Percentiles rank a stretch among this genome's conserved stretches.
Conservation (phyloP, 2,329 filamentous ascomycete genomes). For the Fusarium ramigenum region DNA sequence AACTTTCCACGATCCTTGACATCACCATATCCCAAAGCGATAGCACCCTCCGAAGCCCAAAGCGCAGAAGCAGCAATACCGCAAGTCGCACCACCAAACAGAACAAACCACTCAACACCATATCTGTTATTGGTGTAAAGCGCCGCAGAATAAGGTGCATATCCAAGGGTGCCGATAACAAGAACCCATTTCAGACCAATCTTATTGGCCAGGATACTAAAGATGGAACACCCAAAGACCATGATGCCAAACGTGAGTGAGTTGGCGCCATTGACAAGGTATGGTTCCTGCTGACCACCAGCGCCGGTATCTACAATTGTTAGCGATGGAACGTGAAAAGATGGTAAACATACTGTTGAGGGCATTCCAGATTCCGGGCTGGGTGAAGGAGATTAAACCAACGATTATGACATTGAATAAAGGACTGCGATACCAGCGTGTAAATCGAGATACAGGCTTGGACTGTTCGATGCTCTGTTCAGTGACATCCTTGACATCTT, state of each 20-base stretch:
- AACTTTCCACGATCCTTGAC: conserved; percentile 57
- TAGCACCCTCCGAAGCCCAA: conserved; percentile 62
- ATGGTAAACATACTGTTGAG: conserved; percentile 53
- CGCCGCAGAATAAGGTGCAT: conserved; percentile 58
- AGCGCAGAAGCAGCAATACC: conserved; percentile 61
- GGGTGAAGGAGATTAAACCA: conserved; percentile 61
- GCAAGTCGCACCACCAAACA: conserved; percentile 59
- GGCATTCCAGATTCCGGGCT: conserved; percentile 64
- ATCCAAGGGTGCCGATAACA: conserved; percentile 57
- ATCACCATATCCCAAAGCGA: conserved; percentile 60
- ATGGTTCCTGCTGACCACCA: conserved; percentile 62
- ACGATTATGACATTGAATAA: conserved; percentile 64
- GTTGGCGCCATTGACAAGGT: conserved; percentile 48
- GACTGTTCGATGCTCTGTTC: conserved; percentile 20
- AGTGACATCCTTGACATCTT: conserved; percentile 23
- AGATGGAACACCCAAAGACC: conserved; percentile 54
- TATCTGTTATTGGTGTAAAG: conserved; percentile 62
- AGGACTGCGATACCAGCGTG: conserved; percentile 39
- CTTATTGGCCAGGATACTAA: conserved; percentile 57
- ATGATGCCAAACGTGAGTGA: conserved; percentile 51
- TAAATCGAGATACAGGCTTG: conserved; percentile 37
- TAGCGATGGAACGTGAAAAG: accelerated
- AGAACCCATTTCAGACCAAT: conserved; percentile 59
- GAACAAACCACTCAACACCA: conserved; percentile 62
- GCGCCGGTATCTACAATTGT: conserved; percentile 54